These are phyloP conservation scores for Saksenaea vasiformis DNA, from an alignment of 371 early-diverging fungal species.

Conservation along the genomic window DNA sequence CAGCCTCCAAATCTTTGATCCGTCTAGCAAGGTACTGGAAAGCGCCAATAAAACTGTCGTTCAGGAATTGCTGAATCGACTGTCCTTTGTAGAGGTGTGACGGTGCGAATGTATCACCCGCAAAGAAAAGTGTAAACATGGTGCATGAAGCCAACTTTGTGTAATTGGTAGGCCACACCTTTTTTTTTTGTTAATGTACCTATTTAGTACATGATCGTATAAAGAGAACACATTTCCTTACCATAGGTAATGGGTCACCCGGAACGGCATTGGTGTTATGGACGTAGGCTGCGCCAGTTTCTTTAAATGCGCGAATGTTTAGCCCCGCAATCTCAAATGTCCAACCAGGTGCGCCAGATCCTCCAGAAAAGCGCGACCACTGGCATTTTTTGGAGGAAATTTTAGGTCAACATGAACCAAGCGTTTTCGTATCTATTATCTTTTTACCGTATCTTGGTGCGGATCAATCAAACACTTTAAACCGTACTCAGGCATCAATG, in stretches of 20 bases:
- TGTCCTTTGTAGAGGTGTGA: conserved; percentile 47
- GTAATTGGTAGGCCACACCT: conserved; percentile 84
- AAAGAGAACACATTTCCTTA: conserved; percentile 9
- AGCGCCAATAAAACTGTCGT: conserved; percentile 53
- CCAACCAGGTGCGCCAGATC: conserved; percentile 75
- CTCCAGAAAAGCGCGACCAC: conserved; percentile 73
- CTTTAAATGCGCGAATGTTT: conserved; percentile 68
- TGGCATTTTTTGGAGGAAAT: conserved; percentile 17
- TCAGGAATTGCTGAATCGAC: conserved; percentile 58
- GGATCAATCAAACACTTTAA: conserved; percentile 83
- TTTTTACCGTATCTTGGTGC: conserved; percentile 63
- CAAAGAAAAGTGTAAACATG: conserved; percentile 88
- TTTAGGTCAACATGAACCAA: background rate
- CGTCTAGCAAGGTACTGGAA: conserved; percentile 61
- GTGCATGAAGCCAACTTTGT: conserved; percentile 78
- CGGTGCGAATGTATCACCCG: conserved; percentile 77
- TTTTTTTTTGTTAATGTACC: background rate
- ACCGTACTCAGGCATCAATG: conserved; percentile 69
- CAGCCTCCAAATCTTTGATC: conserved; percentile 59
- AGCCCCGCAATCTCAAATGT: conserved; percentile 73
- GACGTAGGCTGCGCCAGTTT: conserved; percentile 75
- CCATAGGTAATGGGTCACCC: conserved; percentile 74
- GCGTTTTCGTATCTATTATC: background rate
- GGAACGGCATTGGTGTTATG: conserved; percentile 70
- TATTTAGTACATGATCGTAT: background rate